Conservation (phyloP, 352 stramenopile genomes). For the Pythium oligandrum region DNA sequence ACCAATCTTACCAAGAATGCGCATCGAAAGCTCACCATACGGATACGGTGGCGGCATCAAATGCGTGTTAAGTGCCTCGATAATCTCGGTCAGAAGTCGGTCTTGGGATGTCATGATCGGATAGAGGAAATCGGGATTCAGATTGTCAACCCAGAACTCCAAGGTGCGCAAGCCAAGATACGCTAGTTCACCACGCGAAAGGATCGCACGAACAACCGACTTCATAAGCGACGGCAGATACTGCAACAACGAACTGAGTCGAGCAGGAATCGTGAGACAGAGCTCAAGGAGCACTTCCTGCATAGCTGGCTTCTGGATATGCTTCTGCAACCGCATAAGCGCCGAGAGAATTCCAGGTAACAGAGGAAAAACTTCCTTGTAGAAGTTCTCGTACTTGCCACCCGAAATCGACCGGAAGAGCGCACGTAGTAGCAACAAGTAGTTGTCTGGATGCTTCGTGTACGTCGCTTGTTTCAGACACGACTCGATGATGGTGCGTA, state of each 20-base stretch:
- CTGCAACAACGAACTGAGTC: constrained; percentile 94
- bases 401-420: constrained; percentile 96
- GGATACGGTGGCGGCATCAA: constrained; percentile 95
- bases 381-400: constrained; percentile 98
- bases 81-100: constrained; percentile 90
- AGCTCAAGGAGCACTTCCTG: constrained; percentile 94
- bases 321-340: constrained; percentile 90
- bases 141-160: constrained; percentile 99
- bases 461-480: constrained; percentile 90
- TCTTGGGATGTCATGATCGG: constrained; percentile 90
- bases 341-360: constrained; percentile 91
- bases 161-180: constrained; percentile 95
- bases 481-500: constrained; percentile 92
- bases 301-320: constrained; percentile 82
- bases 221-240: constrained; percentile 96
- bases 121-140: constrained; percentile 97
- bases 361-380: constrained; percentile 95
- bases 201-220: constrained; percentile 92
- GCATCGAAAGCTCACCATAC: constrained; percentile 94
- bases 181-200: constrained; percentile 92
- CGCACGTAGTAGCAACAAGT: constrained; percentile 90
- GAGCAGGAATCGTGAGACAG: constrained; percentile 94
- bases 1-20: constrained; percentile 97
- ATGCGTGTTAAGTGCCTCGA: constrained; percentile 94
- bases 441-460: constrained; percentile 91